These are phyloP conservation scores for Phytophthora citricola DNA, from an alignment of 352 stramenopile species.

Conservation along the genomic window DNA sequence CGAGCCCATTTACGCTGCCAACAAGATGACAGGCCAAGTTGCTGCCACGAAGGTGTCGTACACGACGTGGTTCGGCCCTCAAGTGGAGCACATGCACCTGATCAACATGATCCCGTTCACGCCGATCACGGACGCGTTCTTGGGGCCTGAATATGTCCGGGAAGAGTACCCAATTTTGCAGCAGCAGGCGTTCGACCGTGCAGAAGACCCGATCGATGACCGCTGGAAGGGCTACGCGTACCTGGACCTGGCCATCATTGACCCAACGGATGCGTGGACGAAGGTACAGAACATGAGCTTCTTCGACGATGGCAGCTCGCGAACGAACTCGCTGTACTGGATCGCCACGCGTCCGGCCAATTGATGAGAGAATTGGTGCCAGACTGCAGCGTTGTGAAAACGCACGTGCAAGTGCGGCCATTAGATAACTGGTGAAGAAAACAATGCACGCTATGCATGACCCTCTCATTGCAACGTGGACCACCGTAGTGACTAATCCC, in stretches of 20 bases:
- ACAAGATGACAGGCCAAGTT: slow-evolving; percentile 88
- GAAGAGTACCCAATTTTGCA: slow-evolving; percentile 85
- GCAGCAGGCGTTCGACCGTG: slow-evolving; percentile 71
- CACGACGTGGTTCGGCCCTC: slow-evolving; percentile 88
- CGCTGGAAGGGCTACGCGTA: slow-evolving; percentile 88
- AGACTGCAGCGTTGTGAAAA: no score
- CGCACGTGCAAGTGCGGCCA: no score
- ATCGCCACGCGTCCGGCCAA: slow-evolving; percentile 76
- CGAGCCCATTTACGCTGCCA: slow-evolving; percentile 71
- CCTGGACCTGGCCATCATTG: slow-evolving; percentile 84
- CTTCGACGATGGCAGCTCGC: slow-evolving; percentile 89
- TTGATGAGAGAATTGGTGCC: slow-evolving; percentile 9
- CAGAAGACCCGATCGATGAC: slow-evolving; percentile 67
- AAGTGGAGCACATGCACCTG: slow-evolving; percentile 89
- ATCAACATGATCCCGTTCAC: slow-evolving; percentile 95
- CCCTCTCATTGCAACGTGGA: no score
- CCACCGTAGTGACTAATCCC: no score
- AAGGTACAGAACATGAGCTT: slow-evolving; percentile 70
- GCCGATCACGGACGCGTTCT: slow-evolving; percentile 80
- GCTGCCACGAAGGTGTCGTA: slow-evolving; percentile 83
- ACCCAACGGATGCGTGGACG: slow-evolving; percentile 72
- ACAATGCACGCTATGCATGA: no score
- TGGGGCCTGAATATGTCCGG: slow-evolving; percentile 68
- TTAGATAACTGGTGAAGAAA: background rate
- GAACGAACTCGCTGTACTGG: slow-evolving; percentile 91